A percentile compares a stretch with the other conserved stretches of the same genome.
These are phyloP conservation scores for Castanospermum australe DNA, from an alignment of 306 rosid species.

Conservation along the genomic window DNA sequence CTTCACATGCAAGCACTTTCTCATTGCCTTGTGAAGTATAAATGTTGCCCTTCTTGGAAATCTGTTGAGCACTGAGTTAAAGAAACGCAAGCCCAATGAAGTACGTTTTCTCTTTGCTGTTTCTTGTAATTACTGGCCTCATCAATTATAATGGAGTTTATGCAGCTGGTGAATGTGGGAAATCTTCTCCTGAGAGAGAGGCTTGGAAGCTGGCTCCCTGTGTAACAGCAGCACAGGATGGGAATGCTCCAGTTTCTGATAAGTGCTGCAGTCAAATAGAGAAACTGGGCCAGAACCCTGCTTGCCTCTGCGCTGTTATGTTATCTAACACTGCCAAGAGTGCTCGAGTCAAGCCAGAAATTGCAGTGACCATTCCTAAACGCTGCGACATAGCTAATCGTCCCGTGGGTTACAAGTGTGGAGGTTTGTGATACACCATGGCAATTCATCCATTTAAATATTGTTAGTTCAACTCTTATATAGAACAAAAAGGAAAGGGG, in stretches of 20 bases:
- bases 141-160: neutral
- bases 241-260: slow-evolving; percentile 32
- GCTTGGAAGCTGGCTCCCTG: slow-evolving; percentile 43
- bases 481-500: too few relatives aligned
- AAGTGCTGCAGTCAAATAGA: slow-evolving; percentile 54
- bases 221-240: slow-evolving; percentile 43
- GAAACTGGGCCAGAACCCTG: slow-evolving; percentile 37
- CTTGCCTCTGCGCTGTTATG: slow-evolving; percentile 55
- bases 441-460: neutral
- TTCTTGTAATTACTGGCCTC: slow-evolving; percentile 12
- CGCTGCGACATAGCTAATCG: slow-evolving; percentile 48
- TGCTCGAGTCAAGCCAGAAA: slow-evolving; percentile 43
- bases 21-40: slow-evolving; percentile 26
- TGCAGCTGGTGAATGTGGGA: slow-evolving; percentile 50
- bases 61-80: neutral
- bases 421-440: slow-evolving; percentile 34
- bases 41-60: neutral
- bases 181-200: slow-evolving; percentile 45
- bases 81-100: slow-evolving; percentile 35
- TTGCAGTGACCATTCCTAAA: slow-evolving; percentile 57
- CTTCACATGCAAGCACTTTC: neutral
- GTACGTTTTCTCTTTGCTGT: slow-evolving; percentile 17
- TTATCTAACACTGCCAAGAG: slow-evolving; percentile 41
- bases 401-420: slow-evolving; percentile 52
- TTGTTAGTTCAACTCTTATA: neutral